Evolutionary conservation across 139 green algal species (phyloP).

Genomic region (Auxenochlorella protothecoides): DNA sequence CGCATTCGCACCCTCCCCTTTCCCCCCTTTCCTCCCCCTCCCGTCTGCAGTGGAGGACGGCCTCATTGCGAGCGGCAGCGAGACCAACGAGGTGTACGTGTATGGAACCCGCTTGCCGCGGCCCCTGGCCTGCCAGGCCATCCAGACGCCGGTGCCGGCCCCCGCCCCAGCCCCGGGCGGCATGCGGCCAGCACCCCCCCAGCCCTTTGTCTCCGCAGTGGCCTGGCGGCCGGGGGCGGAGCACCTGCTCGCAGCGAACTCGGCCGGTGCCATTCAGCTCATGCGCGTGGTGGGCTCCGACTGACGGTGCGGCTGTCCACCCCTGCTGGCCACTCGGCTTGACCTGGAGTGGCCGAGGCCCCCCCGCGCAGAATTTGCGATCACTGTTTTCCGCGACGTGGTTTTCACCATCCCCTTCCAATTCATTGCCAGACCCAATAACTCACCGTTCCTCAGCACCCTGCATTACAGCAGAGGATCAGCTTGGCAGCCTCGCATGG

Average conservation of each 20-base stretch:
- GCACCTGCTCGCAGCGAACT: slow-evolving; percentile 57
- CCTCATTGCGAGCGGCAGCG: slow-evolving; percentile 74
- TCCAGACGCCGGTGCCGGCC: background rate
- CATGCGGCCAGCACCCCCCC: background rate
- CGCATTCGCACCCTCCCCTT: too few relatives aligned
- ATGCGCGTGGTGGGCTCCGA: slow-evolving; percentile 22
- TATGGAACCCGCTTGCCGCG: slow-evolving; percentile 53
- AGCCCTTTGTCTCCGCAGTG: slow-evolving; percentile 53
- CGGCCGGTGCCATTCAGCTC: slow-evolving; percentile 47
- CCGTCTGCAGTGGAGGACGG: slow-evolving; percentile 40
- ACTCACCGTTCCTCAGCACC: too few relatives aligned
- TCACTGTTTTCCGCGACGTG: too few relatives aligned
- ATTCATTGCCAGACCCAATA: too few relatives aligned
- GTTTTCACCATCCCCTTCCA: too few relatives aligned
- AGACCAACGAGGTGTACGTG: slow-evolving; percentile 64
- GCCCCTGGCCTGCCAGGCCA: slow-evolving; percentile 27
- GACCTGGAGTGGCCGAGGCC: too few relatives aligned
- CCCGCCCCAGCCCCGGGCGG: background rate
- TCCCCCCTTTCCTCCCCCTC: too few relatives aligned
- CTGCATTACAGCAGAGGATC: too few relatives aligned
- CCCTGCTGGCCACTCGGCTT: too few relatives aligned
- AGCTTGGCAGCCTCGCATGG: too few relatives aligned
- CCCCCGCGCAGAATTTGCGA: too few relatives aligned
- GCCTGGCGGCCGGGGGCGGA: slow-evolving; percentile 46
- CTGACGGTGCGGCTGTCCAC: too few relatives aligned